phyloP scores from a whole-genome alignment of 2,329 filamentous ascomycete genomes.

The Cytospora leucostoma region DNA sequence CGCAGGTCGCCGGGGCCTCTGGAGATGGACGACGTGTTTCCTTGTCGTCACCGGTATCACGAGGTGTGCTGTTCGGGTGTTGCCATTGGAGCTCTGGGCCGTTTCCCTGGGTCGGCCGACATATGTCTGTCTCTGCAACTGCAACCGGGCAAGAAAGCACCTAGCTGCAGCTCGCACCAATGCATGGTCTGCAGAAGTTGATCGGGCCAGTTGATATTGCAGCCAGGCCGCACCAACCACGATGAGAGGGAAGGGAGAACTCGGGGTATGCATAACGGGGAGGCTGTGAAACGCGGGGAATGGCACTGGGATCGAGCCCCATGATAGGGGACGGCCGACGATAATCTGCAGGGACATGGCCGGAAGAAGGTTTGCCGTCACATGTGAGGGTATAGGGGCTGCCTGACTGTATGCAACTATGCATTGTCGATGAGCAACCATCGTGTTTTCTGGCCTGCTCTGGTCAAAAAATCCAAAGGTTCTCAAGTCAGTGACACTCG shows the following conservation, averaged over 20 bases:
- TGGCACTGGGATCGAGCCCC: conserved; percentile 8
- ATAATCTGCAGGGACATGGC: not conserved
- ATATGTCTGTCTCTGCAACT: not conserved
- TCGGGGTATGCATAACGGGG: conserved; percentile 4
- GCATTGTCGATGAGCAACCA: not conserved
- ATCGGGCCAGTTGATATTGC: conserved; percentile 10
- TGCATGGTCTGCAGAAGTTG: conserved; percentile 12
- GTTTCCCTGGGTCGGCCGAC: conserved; percentile 6
- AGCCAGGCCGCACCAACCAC: conserved; percentile 13
- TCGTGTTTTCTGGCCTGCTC: not conserved
- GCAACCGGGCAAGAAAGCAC: conserved; percentile 1
- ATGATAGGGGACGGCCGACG: conserved; percentile 15
- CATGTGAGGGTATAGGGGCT: conserved; percentile 3
- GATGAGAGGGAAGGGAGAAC: not conserved
- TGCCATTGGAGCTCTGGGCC: conserved; percentile 22
- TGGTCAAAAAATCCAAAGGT: not conserved
- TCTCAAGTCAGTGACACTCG: not conserved
- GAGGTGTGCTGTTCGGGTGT: conserved; percentile 11
- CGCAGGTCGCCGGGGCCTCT: conserved; percentile 8
- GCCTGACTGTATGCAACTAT: not conserved
- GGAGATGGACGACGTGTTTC: conserved; percentile 11
- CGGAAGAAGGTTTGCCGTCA: not conserved
- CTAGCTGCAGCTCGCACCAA: conserved; percentile 1
- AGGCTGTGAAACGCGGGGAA: conserved; percentile 19
- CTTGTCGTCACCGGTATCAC: conserved; percentile 15